Base-by-base conservation (phyloP, 2,329 filamentous ascomycete species). In the Aureobasidium vineae region DNA sequence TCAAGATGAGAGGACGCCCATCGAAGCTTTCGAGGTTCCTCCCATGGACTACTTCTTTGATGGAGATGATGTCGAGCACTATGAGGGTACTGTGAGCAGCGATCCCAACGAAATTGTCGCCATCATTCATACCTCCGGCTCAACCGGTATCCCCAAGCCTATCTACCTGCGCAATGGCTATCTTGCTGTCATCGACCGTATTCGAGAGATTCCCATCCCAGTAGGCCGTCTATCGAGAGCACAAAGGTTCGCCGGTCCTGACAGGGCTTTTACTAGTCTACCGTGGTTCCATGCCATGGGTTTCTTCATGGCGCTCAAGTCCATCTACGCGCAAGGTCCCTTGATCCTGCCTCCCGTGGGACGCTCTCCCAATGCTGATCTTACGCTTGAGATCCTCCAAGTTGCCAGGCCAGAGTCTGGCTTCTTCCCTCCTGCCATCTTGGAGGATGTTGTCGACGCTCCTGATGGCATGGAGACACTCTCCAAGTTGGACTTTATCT, bases 131-230 rank as follows among this genome's bases (percentile, higher is more conserved):
- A 80, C 79, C 0, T 81, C 78, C 3, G 80, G 80, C 1, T 75
- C 77, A 1, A 82, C 79, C 2, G 79, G 80, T 2, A 65, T 78
- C 0, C 79, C 78, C 1, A 81, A 81, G 60, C 78, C 77, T 0
- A 77, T 81, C n/a, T 61, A 70, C 1, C 73, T 74, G 69, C 74
- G 75, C 4, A 75, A 81, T 67, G 72, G 69, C 11, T 69, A 73
- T 28, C 59, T 78, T 15, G 71, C 72, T 0, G 76, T 76, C 0
- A 73, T 78, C 71, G 79, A 82, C 69, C 75, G 76, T 0, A 70
- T 79, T 1, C 71, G 75, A 11, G 67, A 78, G 1, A 70, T 80
- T 0, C 76, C 77, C 0, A 71, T 72, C 10, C 69, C 70, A 0
- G 71, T 77, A 1, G 77, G 77, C 0, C 73, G 75, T 33, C 66